Conservation (phyloP, 1,284 basidiomycete species). For the Ustilago esculenta region DNA sequence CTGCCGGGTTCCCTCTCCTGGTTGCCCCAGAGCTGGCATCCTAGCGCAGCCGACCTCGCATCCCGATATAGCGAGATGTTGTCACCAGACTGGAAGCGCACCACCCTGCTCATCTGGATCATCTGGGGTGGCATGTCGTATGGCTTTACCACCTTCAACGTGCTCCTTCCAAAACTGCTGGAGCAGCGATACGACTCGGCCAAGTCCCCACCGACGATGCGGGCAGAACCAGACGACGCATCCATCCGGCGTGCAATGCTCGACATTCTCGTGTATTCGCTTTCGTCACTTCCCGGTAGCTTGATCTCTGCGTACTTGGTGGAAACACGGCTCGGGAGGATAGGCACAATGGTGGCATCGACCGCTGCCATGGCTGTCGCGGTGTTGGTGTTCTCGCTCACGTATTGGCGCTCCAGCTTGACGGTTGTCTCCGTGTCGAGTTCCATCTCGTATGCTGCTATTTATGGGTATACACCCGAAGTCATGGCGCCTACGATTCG, state of each 20-base stretch:
- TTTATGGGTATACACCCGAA: constrained; percentile 64
- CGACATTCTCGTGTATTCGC: constrained; percentile 58
- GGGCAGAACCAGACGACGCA: constrained; percentile 23
- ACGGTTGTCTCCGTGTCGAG: constrained; percentile 54
- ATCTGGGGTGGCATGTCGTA: constrained; percentile 61
- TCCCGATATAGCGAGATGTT: constrained; percentile 80
- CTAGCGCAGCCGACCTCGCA: constrained; percentile 55
- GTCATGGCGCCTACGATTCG: constrained; percentile 59
- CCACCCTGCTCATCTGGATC: constrained; percentile 74
- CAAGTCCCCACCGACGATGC: not conserved
- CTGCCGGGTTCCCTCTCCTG: constrained; percentile 28
- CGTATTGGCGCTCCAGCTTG: constrained; percentile 22
- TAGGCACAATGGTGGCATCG: constrained; percentile 72
- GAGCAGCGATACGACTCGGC: constrained; percentile 33
- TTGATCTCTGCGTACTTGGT: constrained; percentile 90
- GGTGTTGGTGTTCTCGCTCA: constrained; percentile 50
- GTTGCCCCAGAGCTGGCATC: constrained; percentile 40
- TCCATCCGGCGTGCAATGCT: constrained; percentile 31
- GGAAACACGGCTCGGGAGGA: constrained; percentile 79
- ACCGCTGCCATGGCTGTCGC: constrained; percentile 44
- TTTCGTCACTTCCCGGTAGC: constrained; percentile 55
- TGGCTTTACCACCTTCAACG: constrained; percentile 97
- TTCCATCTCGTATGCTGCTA: constrained; percentile 60
- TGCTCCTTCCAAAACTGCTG: constrained; percentile 88
- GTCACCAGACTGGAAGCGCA: constrained; percentile 80